A percentile compares a stretch with the other conserved stretches of the same genome.
Conservation (phyloP, 352 stramenopile species). For the Phytophthora pinifolia region DNA sequence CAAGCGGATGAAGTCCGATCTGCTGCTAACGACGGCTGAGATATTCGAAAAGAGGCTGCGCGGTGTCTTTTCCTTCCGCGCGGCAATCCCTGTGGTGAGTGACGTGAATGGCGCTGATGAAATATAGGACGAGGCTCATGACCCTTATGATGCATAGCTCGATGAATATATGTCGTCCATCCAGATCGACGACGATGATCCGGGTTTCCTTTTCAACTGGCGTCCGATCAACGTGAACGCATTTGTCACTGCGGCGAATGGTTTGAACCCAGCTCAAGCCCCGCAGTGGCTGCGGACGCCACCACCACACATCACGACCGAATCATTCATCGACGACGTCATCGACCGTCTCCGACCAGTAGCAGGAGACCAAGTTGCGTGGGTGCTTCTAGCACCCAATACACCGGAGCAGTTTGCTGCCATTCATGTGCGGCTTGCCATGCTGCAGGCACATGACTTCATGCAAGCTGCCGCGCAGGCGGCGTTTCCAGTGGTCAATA, state of each 20-base stretch:
- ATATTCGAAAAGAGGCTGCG: no score
- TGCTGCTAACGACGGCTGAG: no score
- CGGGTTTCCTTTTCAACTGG: neutral
- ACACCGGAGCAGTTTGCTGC: conserved; percentile 18
- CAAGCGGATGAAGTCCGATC: no score
- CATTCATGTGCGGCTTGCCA: conserved; percentile 14
- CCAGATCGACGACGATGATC: conserved; percentile 8
- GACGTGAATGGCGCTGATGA: no score
- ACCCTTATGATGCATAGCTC: neutral
- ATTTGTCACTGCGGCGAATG: conserved; percentile 23
- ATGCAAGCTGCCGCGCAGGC: conserved; percentile 25
- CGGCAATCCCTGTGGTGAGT: no score
- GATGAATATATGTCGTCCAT: conserved; percentile 20
- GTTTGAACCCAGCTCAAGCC: conserved; percentile 14
- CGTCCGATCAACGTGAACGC: conserved; percentile 16
- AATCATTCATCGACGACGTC: conserved; percentile 28
- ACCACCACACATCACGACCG: conserved; percentile 26
- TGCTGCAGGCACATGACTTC: conserved; percentile 7
- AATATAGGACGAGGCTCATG: no score
- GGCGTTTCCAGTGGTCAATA: conserved; percentile 32
- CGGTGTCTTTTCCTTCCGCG: no score
- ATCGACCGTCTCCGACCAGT: conserved; percentile 15
- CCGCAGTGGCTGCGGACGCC: conserved; percentile 18
- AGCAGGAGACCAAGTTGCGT: conserved; percentile 16
- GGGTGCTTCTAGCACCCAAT: conserved; percentile 23